phyloP scores from a whole-genome alignment of 1,284 basidiomycete species.

The Ganoderma multipileum region DNA sequence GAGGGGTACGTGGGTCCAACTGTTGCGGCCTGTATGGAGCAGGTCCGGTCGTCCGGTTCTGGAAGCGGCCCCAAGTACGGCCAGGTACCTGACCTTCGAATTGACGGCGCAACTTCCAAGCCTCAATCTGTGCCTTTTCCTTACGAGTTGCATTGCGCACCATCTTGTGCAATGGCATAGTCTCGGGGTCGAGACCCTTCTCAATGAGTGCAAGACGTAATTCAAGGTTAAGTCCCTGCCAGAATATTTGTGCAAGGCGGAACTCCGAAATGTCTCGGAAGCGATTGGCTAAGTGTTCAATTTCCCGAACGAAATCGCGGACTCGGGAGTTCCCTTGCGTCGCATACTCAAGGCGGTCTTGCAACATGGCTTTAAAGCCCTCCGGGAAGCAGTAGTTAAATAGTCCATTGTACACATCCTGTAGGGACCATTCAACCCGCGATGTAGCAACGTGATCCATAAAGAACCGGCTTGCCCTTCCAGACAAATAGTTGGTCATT shows the following conservation, averaged over 20 bases:
- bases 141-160: background rate
- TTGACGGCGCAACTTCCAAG: background rate
- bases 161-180: background rate
- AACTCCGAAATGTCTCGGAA: background rate
- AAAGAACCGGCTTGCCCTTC: background rate
- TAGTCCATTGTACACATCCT: background rate
- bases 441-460: background rate
- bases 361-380: background rate
- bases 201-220: background rate
- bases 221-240: background rate
- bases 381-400: background rate
- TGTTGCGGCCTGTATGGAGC: background rate
- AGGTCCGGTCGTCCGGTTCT: background rate
- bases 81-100: background rate
- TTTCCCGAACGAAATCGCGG: background rate
- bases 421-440: background rate
- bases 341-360: background rate
- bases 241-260: background rate
- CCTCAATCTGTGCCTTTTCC: background rate
- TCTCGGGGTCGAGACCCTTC: background rate
- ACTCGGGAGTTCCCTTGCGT: background rate
- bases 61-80: background rate
- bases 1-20: background rate
- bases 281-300: background rate
- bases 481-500: background rate